Conservation (phyloP, 257 asterid genomes). For the Solanum habrochaites region DNA sequence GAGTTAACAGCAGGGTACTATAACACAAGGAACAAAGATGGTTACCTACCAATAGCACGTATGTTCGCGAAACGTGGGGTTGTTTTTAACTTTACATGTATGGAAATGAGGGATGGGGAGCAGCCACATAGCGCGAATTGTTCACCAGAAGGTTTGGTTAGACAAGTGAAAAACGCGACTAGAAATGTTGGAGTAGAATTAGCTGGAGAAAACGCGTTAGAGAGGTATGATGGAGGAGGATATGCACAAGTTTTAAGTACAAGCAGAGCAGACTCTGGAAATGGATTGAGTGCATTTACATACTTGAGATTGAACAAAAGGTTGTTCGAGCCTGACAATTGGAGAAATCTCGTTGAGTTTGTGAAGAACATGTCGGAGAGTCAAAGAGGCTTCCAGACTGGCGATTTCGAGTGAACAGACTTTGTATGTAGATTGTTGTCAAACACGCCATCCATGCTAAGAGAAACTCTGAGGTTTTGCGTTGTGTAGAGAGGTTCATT, state of each 20-base stretch:
- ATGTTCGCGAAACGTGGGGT: constrained; percentile 61
- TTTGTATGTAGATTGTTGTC: constrained; percentile 55
- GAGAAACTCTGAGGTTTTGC: constrained; percentile 32
- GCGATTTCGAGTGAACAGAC: constrained; percentile 51
- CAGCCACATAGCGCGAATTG: constrained; percentile 63
- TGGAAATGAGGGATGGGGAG: constrained; percentile 86
- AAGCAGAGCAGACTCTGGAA: constrained; percentile 52
- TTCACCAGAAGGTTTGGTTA: constrained; percentile 87
- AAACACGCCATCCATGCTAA: constrained; percentile 17
- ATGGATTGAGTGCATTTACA: constrained; percentile 68
- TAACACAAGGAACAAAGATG: constrained; percentile 63
- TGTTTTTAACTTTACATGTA: constrained; percentile 77
- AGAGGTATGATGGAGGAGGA: constrained; percentile 77
- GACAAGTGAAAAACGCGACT: constrained; percentile 72
- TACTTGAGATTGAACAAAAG: constrained; percentile 74
- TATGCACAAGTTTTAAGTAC: constrained; percentile 56
- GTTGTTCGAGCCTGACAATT: constrained; percentile 63
- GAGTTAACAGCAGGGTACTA: constrained; percentile 92
- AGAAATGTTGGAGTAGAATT: constrained; percentile 41
- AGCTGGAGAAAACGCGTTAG: constrained; percentile 96
- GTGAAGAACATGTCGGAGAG: constrained; percentile 69
- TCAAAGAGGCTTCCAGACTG: constrained; percentile 39
- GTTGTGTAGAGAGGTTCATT: constrained; percentile 29
- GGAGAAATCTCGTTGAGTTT: constrained; percentile 67
- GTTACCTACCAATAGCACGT: constrained; percentile 75